Percentiles rank a stretch among this genome's conserved stretches.
Evolutionary conservation across 2,329 filamentous ascomycete species (phyloP).

Genomic region (Beauveria sp.): DNA sequence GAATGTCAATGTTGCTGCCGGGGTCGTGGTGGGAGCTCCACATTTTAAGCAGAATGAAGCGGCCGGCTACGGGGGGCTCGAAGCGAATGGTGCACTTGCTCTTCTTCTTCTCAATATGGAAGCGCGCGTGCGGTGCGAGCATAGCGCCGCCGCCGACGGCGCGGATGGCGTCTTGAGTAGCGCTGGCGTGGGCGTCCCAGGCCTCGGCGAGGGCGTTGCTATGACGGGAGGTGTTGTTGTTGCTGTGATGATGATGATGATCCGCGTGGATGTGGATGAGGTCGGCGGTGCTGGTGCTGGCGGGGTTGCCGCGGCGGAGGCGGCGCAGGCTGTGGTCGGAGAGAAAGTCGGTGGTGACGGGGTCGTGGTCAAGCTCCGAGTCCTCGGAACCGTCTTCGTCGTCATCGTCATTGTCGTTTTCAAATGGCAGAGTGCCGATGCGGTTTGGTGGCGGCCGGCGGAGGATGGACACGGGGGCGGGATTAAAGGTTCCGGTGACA

Average conservation of each 20-base stretch:
- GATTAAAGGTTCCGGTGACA: slow-evolving; percentile 8
- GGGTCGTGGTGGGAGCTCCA: slow-evolving; percentile 69
- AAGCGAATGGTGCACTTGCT: slow-evolving; percentile 84
- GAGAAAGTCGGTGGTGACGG: slow-evolving; percentile 17
- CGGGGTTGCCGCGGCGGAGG: slow-evolving; percentile 15
- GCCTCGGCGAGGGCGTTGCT: slow-evolving; percentile 24
- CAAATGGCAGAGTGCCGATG: slow-evolving; percentile 48
- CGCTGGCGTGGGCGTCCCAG: slow-evolving; percentile 41
- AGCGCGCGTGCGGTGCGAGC: slow-evolving; percentile 68
- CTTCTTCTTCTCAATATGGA: slow-evolving; percentile 76
- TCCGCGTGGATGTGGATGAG: slow-evolving; percentile 6
- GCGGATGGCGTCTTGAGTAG: slow-evolving; percentile 49
- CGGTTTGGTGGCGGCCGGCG: slow-evolving; percentile 39
- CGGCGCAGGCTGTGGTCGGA: slow-evolving; percentile 1
- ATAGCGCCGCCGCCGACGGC: slow-evolving; percentile 49
- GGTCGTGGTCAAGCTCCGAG: slow-evolving; percentile 26
- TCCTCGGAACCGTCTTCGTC: slow-evolving; percentile 25
- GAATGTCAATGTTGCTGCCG: slow-evolving; percentile 73
- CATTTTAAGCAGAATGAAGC: slow-evolving; percentile 82
- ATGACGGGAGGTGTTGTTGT: neutral
- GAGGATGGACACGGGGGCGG: slow-evolving; percentile 15
- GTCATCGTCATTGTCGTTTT: slow-evolving; percentile 23
- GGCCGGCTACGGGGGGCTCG: slow-evolving; percentile 70
- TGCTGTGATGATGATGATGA: neutral
- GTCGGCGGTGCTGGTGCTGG: neutral